These are phyloP conservation scores for Firmiana major DNA, from an alignment of 345 rosid genomes.

Conservation along the genomic window DNA sequence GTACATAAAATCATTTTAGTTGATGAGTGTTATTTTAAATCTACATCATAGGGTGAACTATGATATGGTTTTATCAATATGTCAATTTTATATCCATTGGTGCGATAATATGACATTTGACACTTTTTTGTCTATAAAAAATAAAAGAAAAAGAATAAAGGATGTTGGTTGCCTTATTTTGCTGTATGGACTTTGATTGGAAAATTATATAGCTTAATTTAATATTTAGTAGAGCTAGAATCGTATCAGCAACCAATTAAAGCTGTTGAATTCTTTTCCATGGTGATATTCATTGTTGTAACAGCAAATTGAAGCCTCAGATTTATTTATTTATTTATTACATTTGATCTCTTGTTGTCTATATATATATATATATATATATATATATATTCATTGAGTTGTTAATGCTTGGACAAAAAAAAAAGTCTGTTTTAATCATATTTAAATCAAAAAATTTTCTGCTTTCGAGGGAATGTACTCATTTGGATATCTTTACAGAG, in stretches of 20 bases:
- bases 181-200: not conserved
- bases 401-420: not conserved
- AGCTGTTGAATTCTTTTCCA: conserved; percentile 3
- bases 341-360: not conserved
- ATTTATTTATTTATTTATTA: not conserved
- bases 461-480: conserved; percentile 24
- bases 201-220: not conserved
- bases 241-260: not conserved
- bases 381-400: not conserved
- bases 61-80: not conserved
- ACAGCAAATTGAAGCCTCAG: not conserved
- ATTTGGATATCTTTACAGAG: conserved; percentile 46
- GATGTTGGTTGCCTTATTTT: not conserved
- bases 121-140: no score
- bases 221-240: not conserved
- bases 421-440: no score
- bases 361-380: no score
- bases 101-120: no score
- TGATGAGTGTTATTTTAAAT: not conserved
- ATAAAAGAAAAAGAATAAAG: not conserved
- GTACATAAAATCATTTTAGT: conserved; percentile 1
- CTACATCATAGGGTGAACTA: not conserved
- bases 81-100: not conserved
- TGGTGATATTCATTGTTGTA: not conserved
- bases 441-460: conserved; percentile 14